Evolutionary conservation across 1,284 basidiomycete genomes (phyloP).

Genomic region (Jaminaea rosea): DNA sequence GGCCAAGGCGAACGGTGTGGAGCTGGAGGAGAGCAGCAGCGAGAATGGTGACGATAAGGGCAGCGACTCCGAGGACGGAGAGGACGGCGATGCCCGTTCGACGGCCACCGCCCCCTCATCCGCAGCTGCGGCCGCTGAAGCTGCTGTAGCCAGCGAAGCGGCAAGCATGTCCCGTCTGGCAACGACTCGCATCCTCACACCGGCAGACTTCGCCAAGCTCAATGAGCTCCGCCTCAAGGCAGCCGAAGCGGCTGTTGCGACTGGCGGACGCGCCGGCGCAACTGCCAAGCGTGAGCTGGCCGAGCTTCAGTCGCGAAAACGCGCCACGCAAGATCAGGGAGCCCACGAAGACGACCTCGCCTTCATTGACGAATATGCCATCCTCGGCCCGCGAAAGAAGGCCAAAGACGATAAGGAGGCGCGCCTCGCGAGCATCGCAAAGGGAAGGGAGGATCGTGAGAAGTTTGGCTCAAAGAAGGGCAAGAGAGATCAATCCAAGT

Average conservation of each 20-base stretch:
- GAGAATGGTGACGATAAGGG: slow-evolving; percentile 22
- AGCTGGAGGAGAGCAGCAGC: slow-evolving; percentile 16
- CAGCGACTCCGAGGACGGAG: slow-evolving; percentile 17
- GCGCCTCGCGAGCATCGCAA: slow-evolving; percentile 79
- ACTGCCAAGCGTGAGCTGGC: slow-evolving; percentile 33
- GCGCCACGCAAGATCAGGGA: slow-evolving; percentile 53
- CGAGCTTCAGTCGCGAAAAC: slow-evolving; percentile 58
- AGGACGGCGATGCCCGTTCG: slow-evolving; percentile 5
- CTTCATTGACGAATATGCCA: slow-evolving; percentile 48
- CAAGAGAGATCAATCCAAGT: slow-evolving; percentile 44
- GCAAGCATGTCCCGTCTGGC: slow-evolving; percentile 50
- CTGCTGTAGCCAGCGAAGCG: slow-evolving; percentile 10
- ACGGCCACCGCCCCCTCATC: background rate
- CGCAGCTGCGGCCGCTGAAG: slow-evolving; percentile 10
- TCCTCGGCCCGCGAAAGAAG: slow-evolving; percentile 89
- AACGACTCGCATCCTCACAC: slow-evolving; percentile 86
- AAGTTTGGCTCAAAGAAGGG: slow-evolving; percentile 63
- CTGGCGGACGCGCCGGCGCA: slow-evolving; percentile 25
- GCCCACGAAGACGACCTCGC: slow-evolving; percentile 50
- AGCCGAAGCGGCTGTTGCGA: slow-evolving; percentile 58
- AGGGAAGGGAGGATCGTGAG: slow-evolving; percentile 87
- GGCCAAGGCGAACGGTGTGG: slow-evolving; percentile 11
- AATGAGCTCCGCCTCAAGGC: slow-evolving; percentile 73
- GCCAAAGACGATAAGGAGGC: slow-evolving; percentile 89
- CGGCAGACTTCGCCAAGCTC: slow-evolving; percentile 88